These are phyloP conservation scores for Durio zibethinus DNA, from an alignment of 345 rosid genomes.

Conservation along the genomic window DNA sequence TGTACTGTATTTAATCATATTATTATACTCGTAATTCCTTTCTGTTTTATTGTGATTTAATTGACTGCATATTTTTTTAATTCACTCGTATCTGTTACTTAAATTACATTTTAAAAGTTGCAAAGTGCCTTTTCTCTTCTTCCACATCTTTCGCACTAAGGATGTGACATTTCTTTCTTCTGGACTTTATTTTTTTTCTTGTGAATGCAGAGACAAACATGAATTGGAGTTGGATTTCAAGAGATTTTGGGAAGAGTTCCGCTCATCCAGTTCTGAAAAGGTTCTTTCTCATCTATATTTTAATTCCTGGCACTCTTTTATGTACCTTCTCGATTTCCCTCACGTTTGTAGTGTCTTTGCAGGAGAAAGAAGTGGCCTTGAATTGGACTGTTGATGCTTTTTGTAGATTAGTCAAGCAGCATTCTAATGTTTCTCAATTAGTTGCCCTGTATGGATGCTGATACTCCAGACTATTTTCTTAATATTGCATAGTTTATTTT, in stretches of 20 bases:
- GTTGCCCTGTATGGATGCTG: constrained; percentile 67
- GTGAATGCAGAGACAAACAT: constrained; percentile 61
- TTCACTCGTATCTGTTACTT: background rate
- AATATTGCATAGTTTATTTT: background rate
- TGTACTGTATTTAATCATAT: background rate
- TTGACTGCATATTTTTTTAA: background rate
- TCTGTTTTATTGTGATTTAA: background rate
- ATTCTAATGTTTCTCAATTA: constrained; percentile 90
- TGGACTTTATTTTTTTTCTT: background rate
- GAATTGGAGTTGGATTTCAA: constrained; percentile 98
- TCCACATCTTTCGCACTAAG: background rate
- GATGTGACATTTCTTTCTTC: background rate
- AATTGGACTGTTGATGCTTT: constrained; percentile 81
- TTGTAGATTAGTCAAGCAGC: constrained; percentile 98
- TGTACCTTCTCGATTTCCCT: background rate
- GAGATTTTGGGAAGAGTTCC: constrained; percentile 98
- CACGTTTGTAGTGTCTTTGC: constrained; percentile 31
- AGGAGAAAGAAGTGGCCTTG: constrained; percentile 99
- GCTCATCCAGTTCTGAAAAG: constrained; percentile 96
- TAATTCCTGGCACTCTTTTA: constrained; percentile 6
- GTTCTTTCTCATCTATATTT: constrained; percentile 29
- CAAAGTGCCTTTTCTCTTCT: background rate
- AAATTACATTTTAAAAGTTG: background rate
- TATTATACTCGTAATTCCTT: background rate
- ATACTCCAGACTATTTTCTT: constrained; percentile 14